Conservation (phyloP, 441 rosid species). For the Brassica balearica region DNA sequence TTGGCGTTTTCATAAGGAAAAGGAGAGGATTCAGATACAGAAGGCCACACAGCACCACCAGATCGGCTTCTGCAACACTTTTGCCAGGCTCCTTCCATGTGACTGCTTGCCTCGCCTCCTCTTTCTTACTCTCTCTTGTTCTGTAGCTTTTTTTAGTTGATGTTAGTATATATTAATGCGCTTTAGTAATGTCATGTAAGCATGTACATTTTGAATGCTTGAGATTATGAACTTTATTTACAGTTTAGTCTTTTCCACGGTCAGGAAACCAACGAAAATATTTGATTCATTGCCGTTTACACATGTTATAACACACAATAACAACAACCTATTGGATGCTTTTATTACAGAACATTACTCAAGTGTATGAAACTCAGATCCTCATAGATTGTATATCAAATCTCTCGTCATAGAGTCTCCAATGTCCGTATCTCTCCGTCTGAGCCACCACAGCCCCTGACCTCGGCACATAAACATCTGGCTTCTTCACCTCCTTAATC, state of each 20-base stretch:
- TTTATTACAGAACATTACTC: constrained; percentile 28
- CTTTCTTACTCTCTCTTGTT: background rate
- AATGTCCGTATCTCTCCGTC: constrained; percentile 73
- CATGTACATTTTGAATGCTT: constrained; percentile 18
- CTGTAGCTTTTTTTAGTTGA: background rate
- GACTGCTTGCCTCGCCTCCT: constrained; percentile 28
- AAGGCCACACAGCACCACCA: background rate
- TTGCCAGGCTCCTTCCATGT: constrained; percentile 29
- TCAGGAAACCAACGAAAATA: constrained; percentile 12
- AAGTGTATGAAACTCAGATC: constrained; percentile 44
- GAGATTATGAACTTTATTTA: constrained; percentile 3
- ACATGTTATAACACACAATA: background rate
- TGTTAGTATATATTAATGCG: too few species aligned
- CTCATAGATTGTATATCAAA: constrained; percentile 75
- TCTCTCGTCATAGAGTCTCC: constrained; percentile 81
- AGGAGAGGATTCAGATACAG: background rate
- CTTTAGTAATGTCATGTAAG: background rate
- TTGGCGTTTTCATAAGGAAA: constrained; percentile 34
- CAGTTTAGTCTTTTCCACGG: background rate
- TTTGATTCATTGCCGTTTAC: background rate
- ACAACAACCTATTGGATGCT: background rate
- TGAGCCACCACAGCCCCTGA: constrained; percentile 53
- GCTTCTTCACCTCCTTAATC: constrained; percentile 64
- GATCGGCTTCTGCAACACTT: constrained; percentile 31
- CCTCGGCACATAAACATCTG: constrained; percentile 72